Evolutionary conservation across 139 green algal species (phyloP).

Genomic region (Trebouxia sp.): DNA sequence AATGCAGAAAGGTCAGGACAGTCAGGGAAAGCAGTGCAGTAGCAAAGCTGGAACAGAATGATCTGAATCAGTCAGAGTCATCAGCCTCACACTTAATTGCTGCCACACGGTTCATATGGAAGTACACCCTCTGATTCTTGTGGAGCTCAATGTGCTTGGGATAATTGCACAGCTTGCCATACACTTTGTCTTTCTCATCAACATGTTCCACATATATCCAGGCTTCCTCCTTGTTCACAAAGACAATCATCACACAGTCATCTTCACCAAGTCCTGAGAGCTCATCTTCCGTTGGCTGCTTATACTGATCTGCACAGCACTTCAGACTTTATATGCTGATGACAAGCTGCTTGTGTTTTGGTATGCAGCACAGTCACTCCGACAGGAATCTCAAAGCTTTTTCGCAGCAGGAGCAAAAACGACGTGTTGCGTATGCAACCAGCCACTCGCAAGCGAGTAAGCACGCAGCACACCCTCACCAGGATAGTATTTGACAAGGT

Average conservation of each 20-base stretch:
- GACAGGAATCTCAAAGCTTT: too few relatives aligned
- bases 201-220: conserved; percentile 24
- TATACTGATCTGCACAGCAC: neutral
- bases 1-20: too few relatives aligned
- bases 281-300: neutral
- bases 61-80: neutral
- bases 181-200: conserved; percentile 17
- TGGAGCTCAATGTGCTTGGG: neutral
- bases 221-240: conserved; percentile 27
- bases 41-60: too few relatives aligned
- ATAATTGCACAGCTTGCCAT: conserved; percentile 20
- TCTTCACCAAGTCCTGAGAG: conserved; percentile 15
- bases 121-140: conserved; percentile 19
- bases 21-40: too few relatives aligned
- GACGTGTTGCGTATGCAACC: neutral
- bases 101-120: neutral
- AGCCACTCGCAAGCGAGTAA: neutral
- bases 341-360: too few relatives aligned
- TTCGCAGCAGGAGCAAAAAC: too few relatives aligned
- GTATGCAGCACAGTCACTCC: too few relatives aligned
- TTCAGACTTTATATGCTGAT: neutral
- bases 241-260: conserved; percentile 12
- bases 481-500: conserved; percentile 29
- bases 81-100: neutral
- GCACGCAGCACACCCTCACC: neutral